These are phyloP conservation scores for Suillus sp. DNA, from an alignment of 768 basidiomycete genomes.

Conservation along the genomic window DNA sequence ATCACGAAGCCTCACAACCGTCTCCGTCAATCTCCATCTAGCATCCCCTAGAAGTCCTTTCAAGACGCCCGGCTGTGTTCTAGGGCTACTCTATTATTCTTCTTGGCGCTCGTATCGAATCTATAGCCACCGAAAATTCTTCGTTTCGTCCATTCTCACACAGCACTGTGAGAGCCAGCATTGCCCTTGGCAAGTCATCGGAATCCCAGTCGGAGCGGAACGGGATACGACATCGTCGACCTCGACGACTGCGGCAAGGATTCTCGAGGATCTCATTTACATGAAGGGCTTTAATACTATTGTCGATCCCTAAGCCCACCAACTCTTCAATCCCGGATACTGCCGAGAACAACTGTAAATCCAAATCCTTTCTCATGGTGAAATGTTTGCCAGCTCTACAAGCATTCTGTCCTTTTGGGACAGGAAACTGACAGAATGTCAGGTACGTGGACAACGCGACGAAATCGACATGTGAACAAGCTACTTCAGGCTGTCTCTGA, in stretches of 20 bases:
- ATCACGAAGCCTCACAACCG: too few relatives aligned
- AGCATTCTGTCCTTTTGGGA: not conserved
- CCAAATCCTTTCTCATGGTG: not conserved
- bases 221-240: not conserved
- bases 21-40: not conserved
- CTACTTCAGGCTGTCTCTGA: not conserved
- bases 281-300: slow-evolving; percentile 1
- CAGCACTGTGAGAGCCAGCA: not conserved
- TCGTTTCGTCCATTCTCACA: too few relatives aligned
- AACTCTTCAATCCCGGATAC: not conserved
- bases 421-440: not conserved
- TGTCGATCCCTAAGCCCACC: too few relatives aligned
- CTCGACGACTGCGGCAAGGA: not conserved
- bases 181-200: too few relatives aligned
- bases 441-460: not conserved
- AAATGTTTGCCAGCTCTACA: not conserved
- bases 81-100: too few relatives aligned
- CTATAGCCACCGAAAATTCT: too few relatives aligned
- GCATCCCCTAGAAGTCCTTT: too few relatives aligned
- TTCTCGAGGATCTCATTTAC: not conserved
- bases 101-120: too few relatives aligned
- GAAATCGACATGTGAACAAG: not conserved
- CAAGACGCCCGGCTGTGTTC: too few relatives aligned
- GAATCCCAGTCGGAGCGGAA: slow-evolving; percentile 2
- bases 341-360: not conserved